Percentiles rank a stretch among this genome's conserved stretches.
These are phyloP conservation scores for Keqinozyma sinolaborantium DNA, from an alignment of 1,139 yeast species.

Conservation along the genomic window DNA sequence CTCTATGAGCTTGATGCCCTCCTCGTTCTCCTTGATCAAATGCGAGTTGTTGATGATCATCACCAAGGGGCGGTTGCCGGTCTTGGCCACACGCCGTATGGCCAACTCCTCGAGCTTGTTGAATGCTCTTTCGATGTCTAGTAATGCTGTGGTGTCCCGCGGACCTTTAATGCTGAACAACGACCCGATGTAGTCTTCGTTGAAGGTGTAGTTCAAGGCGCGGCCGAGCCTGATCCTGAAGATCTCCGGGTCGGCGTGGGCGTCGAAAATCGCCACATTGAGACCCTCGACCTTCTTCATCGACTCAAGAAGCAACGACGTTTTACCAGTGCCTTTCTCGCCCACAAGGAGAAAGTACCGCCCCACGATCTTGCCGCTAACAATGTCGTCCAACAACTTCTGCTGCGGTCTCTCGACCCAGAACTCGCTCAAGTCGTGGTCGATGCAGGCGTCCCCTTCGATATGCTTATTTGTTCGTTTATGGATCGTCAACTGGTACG, in stretches of 20 bases:
- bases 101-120: constrained; percentile 75
- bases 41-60: constrained; percentile 74
- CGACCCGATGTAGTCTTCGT: constrained; percentile 81
- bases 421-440: constrained; percentile 23
- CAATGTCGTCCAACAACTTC: constrained; percentile 57
- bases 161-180: constrained; percentile 83
- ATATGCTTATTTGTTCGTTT: constrained; percentile 31
- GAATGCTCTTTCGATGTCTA: constrained; percentile 82
- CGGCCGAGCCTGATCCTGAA: constrained; percentile 73
- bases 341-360: constrained; percentile 73
- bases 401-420: constrained; percentile 79
- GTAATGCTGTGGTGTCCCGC: constrained; percentile 75
- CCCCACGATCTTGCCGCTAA: constrained; percentile 61
- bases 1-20: constrained; percentile 69
- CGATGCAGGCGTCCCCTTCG: constrained; percentile 17
- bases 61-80: constrained; percentile 53
- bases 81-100: constrained; percentile 35
- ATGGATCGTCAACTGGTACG: constrained; percentile 56
- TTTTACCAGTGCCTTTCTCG: constrained; percentile 86
- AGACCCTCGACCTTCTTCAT: constrained; percentile 62
- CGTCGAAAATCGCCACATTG: constrained; percentile 72
- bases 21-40: constrained; percentile 68
- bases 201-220: constrained; percentile 70
- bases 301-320: constrained; percentile 68
- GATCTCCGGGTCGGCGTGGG: constrained; percentile 84